These are phyloP conservation scores for Linaria vulgaris DNA, from an alignment of 257 asterid genomes.

Conservation along the genomic window DNA sequence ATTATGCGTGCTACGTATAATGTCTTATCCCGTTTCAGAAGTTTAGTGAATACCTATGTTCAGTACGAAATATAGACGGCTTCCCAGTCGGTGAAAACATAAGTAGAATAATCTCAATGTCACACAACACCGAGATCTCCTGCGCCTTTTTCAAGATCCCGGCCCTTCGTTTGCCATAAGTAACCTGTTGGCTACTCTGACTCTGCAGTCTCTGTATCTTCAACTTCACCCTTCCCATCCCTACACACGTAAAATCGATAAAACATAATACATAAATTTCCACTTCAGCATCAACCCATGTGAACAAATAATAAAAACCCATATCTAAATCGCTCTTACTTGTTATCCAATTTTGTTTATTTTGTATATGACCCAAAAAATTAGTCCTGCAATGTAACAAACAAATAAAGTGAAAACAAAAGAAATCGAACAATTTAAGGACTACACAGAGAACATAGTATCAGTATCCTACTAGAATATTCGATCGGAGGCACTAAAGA, in stretches of 20 bases:
- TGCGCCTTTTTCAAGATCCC: slow-evolving; percentile 84
- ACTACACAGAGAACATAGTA: slow-evolving; percentile 1
- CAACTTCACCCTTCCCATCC: slow-evolving; percentile 88
- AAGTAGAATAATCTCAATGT: slow-evolving; percentile 69
- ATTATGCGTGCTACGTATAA: background rate
- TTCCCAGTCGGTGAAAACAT: slow-evolving; percentile 91
- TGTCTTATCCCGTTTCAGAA: background rate
- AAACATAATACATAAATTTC: background rate
- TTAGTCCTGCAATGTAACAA: slow-evolving; percentile 29
- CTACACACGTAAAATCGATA: slow-evolving; percentile 33
- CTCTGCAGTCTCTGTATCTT: slow-evolving; percentile 84
- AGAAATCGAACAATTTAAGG: background rate
- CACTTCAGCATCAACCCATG: slow-evolving; percentile 9
- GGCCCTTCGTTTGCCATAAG: slow-evolving; percentile 74
- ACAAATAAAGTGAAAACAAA: slow-evolving; percentile 21
- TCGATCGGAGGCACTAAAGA: slow-evolving; percentile 19
- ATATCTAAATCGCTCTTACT: slow-evolving; percentile 7
- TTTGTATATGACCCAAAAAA: slow-evolving; percentile 16
- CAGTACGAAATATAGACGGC: slow-evolving; percentile 68
- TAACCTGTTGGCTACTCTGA: slow-evolving; percentile 69
- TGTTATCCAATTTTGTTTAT: no score
- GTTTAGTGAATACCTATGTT: slow-evolving; percentile 47
- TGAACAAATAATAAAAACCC: slow-evolving; percentile 2
- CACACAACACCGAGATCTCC: slow-evolving; percentile 80
- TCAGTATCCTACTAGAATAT: slow-evolving; percentile 28